Conservation (phyloP, 805 yeast species). For the Candida schatavii region DNA sequence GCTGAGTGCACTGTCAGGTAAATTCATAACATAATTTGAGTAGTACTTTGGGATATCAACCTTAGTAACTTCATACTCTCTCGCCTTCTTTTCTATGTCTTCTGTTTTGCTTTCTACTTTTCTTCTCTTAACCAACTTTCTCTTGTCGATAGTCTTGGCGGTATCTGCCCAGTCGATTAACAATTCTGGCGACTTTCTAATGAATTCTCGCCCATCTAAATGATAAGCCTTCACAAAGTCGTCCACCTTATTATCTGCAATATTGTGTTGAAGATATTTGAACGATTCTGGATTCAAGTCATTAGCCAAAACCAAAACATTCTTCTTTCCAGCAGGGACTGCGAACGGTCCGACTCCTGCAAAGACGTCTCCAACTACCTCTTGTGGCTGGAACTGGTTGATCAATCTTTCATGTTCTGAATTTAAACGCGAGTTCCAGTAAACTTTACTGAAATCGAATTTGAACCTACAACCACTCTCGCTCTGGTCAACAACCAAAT, state of each 20-base stretch:
- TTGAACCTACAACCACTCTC: slow-evolving; percentile 84
- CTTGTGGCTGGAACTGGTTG: slow-evolving; percentile 54
- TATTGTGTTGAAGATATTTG: slow-evolving; percentile 65
- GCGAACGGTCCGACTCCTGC: slow-evolving; percentile 99
- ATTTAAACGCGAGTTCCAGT: slow-evolving; percentile 94
- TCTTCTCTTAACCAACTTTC: slow-evolving; percentile 34
- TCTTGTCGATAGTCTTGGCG: slow-evolving; percentile 34
- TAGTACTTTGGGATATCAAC: slow-evolving; percentile 51
- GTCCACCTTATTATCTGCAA: slow-evolving; percentile 58
- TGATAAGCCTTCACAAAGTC: slow-evolving; percentile 62
- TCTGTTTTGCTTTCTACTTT: slow-evolving; percentile 28
- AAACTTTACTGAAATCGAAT: slow-evolving; percentile 90
- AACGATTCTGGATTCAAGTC: slow-evolving; percentile 89
- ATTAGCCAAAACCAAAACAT: slow-evolving; percentile 80
- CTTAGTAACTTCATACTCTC: slow-evolving; percentile 11
- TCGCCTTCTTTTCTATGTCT: slow-evolving; percentile 13
- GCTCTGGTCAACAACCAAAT: slow-evolving; percentile 76
- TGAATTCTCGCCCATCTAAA: slow-evolving; percentile 81
- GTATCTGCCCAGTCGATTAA: slow-evolving; percentile 44
- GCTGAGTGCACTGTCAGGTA: slow-evolving; percentile 89
- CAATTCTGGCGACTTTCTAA: slow-evolving; percentile 53
- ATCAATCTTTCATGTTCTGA: slow-evolving; percentile 90
- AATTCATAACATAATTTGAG: slow-evolving; percentile 86
- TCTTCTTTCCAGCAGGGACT: slow-evolving; percentile 88
- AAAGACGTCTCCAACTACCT: slow-evolving; percentile 89